phyloP scores from a whole-genome alignment of 495 filamentous ascomycete species.

The Chaetomium fimeti region DNA sequence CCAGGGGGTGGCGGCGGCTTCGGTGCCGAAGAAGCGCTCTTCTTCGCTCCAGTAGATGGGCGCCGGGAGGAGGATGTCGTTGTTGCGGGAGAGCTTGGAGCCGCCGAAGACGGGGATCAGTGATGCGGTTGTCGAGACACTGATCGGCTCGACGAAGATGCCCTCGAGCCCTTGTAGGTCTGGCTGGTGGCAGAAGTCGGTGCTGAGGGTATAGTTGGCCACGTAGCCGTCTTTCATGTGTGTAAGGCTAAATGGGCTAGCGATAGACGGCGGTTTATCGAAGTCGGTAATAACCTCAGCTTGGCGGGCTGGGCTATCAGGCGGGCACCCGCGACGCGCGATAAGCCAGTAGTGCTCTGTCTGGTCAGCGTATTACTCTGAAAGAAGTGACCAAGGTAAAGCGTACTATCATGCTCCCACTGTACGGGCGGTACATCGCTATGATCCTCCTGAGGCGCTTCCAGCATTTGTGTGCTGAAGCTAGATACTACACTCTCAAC shows the following conservation, averaged over 20 bases:
- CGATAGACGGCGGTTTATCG: conserved; percentile 44
- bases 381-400: neutral
- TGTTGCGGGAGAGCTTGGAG: conserved; percentile 73
- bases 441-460: conserved; percentile 27
- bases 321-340: conserved; percentile 60
- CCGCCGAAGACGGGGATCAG: conserved; percentile 73
- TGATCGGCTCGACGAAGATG: conserved; percentile 65
- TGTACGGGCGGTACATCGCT: conserved; percentile 9
- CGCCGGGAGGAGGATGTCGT: conserved; percentile 76
- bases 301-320: conserved; percentile 56
- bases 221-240: conserved; percentile 59
- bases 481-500: conserved; percentile 35
- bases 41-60: conserved; percentile 74
- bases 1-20: conserved; percentile 52
- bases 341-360: conserved; percentile 62
- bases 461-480: conserved; percentile 34
- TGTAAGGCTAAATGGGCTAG: conserved; percentile 34
- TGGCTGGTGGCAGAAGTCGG: conserved; percentile 64
- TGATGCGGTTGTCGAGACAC: conserved; percentile 51
- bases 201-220: conserved; percentile 64
- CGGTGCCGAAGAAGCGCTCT: conserved; percentile 64
- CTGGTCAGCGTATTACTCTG: conserved; percentile 25
- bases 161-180: conserved; percentile 64
- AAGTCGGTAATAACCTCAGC: conserved; percentile 44
- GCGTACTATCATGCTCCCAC: conserved; percentile 50